Conservation (phyloP, 2,329 filamentous ascomycete genomes). For the Stemphylium beticola region DNA sequence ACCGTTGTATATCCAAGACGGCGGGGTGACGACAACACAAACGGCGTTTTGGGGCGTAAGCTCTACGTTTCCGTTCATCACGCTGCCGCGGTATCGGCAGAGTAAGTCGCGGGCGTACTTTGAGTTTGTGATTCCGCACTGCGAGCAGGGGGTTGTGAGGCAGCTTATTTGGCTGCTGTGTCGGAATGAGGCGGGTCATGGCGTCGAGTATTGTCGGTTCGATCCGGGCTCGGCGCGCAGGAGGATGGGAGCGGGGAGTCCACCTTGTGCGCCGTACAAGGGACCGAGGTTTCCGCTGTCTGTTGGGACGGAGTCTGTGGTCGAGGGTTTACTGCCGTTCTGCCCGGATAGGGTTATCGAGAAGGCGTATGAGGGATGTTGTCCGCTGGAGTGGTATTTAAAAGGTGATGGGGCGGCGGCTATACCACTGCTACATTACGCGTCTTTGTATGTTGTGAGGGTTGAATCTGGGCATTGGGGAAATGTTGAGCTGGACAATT, state of each 20-base stretch:
- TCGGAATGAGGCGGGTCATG: neutral
- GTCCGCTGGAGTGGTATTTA: conserved; percentile 4
- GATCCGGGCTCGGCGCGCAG: neutral
- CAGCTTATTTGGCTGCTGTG: neutral
- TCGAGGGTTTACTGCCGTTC: conserved; percentile 14
- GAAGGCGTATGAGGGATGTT: neutral
- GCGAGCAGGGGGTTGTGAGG: neutral
- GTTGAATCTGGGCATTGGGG: conserved; percentile 5
- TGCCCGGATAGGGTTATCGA: conserved; percentile 13
- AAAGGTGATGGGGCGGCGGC: neutral
- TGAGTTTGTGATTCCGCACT: conserved; percentile 23
- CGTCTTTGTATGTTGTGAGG: neutral
- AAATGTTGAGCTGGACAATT: neutral
- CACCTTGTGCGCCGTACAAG: neutral
- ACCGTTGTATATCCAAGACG: conserved; percentile 1
- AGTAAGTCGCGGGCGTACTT: conserved; percentile 21
- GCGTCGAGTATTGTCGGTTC: neutral
- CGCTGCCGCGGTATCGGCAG: neutral
- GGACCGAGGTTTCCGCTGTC: conserved; percentile 3
- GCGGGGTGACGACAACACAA: neutral
- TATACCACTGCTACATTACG: conserved; percentile 1
- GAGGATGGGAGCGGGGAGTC: neutral
- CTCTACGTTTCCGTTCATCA: neutral
- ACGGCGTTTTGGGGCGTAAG: neutral
- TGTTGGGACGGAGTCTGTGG: conserved; percentile 13